Base-by-base conservation (phyloP, 202 grass and related monocot genomes). In the Saccharum hybrid region DNA sequence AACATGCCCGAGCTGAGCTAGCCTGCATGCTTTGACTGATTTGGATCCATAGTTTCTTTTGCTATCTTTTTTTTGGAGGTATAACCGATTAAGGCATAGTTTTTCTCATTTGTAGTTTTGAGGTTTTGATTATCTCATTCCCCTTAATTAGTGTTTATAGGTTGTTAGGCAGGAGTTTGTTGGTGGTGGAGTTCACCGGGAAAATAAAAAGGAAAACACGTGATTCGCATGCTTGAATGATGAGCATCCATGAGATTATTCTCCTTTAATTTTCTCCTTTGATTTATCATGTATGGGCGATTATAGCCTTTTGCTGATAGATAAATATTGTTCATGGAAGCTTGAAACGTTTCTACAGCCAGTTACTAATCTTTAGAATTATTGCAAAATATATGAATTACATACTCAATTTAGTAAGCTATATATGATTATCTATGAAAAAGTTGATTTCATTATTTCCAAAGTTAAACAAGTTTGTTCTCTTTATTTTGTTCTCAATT, bases 111-210 rank as follows among this genome's bases (percentile, higher is more conserved):
- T 75, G 12, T 48, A 33, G 18, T 39, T 81, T 88, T 18, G 54
- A 51, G 36, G 4, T n/a, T 59, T 51, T 52, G 30, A 72, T 72
- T 72, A 14, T 33, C 52, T 37, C 78, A 71, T 70, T 45, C 63
- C 45, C 63, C 39, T 41, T 63, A 60, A 5, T 42, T 64, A 61
- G 13, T 49, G 12, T 37, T 4, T 65, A 10, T 63, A 21, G 23
- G 74, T 66, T 88, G 80, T 83, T 78, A 78, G 30, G 71, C 72
- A 41, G 14, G 42, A 65, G 36, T 56, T 64, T 40, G 34, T 66
- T 40, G 51, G 39, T 51, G 41, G 72, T 82, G 72, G 30, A 90
- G 4, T 62, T 21, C 30, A 51, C 72, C 15, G 1, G 51, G 62
- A 21, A 62, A 68, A 43, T 28, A 23, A 46, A 38, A 15, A 54